Conservation (phyloP, 192 early-diverging fungal genomes). For the Entomortierella chlamydospora region DNA sequence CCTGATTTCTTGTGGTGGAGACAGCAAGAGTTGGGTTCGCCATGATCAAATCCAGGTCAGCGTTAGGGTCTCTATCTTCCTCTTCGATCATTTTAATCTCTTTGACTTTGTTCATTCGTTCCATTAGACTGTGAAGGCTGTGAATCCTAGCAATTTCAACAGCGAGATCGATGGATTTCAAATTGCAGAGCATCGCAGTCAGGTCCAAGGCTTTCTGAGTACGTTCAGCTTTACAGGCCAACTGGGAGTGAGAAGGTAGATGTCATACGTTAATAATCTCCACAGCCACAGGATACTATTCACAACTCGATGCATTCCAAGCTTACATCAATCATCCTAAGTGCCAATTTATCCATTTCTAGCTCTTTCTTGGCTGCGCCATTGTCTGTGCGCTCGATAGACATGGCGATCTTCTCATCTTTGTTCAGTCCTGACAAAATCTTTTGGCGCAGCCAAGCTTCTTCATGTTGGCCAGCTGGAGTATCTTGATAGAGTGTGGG, state of each 20-base stretch:
- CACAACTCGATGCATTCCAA: not conserved
- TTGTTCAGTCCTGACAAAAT: conserved; percentile 68
- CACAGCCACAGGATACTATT: no score
- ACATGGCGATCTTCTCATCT: conserved; percentile 63
- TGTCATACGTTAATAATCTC: not conserved
- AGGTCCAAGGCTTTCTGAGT: conserved; percentile 86
- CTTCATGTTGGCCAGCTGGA: conserved; percentile 38
- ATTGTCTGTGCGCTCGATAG: conserved; percentile 39
- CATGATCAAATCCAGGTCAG: conserved; percentile 39
- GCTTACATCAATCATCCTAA: conserved; percentile 81
- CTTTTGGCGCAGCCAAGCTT: conserved; percentile 61
- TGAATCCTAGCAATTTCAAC: conserved; percentile 84
- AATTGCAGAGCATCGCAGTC: conserved; percentile 65
- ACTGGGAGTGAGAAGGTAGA: conserved; percentile 22
- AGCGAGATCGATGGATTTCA: conserved; percentile 83
- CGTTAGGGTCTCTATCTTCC: conserved; percentile 25
- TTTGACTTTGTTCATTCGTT: conserved; percentile 70
- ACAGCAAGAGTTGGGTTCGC: conserved; percentile 23
- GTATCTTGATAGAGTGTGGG: conserved; percentile 30
- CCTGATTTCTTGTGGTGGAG: not conserved
- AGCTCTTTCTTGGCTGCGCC: conserved; percentile 63
- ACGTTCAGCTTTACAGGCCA: conserved; percentile 83
- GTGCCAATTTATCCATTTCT: conserved; percentile 84
- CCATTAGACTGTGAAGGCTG: conserved; percentile 76
- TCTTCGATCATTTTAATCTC: conserved; percentile 37